A percentile compares a stretch with the other conserved stretches of the same genome.
Evolutionary conservation across 2,329 filamentous ascomycete genomes (phyloP).

Genomic region (Ophiostoma tasmaniense): DNA sequence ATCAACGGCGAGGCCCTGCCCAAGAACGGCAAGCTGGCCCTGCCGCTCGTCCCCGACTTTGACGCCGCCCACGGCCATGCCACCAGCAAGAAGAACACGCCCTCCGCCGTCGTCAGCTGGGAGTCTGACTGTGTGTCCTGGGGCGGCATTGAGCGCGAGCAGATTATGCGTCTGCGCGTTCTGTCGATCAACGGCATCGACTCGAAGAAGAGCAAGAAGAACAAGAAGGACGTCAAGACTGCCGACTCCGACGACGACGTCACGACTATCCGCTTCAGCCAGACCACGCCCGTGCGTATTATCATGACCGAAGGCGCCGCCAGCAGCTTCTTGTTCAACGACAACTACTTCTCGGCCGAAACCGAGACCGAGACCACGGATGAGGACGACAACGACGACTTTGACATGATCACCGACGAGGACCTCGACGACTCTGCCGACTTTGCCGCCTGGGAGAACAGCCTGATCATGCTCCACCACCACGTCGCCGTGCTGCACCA

Average conservation of each 20-base stretch:
- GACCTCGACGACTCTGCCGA: conserved; percentile 10
- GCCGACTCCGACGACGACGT: conserved; percentile 20
- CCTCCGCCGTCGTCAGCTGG: conserved; percentile 38
- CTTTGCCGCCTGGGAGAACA: conserved; percentile 18
- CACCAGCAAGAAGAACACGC: conserved; percentile 16
- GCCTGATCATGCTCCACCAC: conserved; percentile 14
- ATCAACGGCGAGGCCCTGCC: conserved; percentile 38
- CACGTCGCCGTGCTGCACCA: conserved; percentile 15
- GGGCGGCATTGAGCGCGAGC: conserved; percentile 33
- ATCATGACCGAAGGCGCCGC: conserved; percentile 35
- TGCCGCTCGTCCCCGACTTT: conserved; percentile 31
- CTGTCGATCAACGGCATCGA: conserved; percentile 34
- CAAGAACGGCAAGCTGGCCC: conserved; percentile 35
- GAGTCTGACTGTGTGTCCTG: conserved; percentile 37
- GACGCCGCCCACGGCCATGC: background rate
- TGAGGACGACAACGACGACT: background rate
- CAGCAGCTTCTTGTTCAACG: conserved; percentile 24
- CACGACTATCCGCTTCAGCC: conserved; percentile 37
- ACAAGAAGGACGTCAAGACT: conserved; percentile 18
- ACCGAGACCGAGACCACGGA: background rate
- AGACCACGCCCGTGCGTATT: conserved; percentile 36
- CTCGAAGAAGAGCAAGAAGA: conserved; percentile 15
- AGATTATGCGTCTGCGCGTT: conserved; percentile 38
- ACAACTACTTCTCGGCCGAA: background rate
- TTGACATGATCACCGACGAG: background rate